Conservation (phyloP, 2,329 filamentous ascomycete species). For the Fonsecaea monophora region DNA sequence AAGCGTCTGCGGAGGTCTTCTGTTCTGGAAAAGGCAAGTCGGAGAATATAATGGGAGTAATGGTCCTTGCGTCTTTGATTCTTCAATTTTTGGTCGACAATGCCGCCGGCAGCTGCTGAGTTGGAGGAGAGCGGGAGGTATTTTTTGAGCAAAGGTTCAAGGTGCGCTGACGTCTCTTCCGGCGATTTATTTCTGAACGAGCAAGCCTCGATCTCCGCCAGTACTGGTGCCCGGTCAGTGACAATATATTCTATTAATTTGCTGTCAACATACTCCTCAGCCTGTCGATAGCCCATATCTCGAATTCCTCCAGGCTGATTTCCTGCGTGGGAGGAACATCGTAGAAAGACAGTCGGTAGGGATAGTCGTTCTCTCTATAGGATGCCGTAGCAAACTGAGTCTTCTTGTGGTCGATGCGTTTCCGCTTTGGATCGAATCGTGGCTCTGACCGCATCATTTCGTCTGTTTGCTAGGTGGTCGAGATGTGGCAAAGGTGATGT, state of each 20-base stretch:
- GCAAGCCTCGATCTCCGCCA: constrained; percentile 76
- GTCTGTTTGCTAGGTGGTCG: not conserved
- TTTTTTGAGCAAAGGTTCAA: constrained; percentile 86
- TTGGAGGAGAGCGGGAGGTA: constrained; percentile 81
- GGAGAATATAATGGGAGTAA: constrained; percentile 96
- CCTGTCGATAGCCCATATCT: constrained; percentile 97
- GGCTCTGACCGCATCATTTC: constrained; percentile 55
- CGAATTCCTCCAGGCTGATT: constrained; percentile 95
- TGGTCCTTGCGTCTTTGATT: constrained; percentile 90
- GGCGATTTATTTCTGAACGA: constrained; percentile 88
- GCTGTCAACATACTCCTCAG: constrained; percentile 69
- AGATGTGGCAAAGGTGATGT: constrained; percentile 1
- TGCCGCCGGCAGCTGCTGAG: constrained; percentile 63
- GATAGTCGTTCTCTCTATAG: constrained; percentile 80
- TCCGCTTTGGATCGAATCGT: constrained; percentile 70
- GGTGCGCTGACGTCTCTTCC: constrained; percentile 81
- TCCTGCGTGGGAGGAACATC: constrained; percentile 85
- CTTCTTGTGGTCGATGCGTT: constrained; percentile 80
- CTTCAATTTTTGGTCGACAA: constrained; percentile 61
- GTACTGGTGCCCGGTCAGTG: constrained; percentile 41
- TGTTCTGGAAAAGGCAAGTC: constrained; percentile 88
- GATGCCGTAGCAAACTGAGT: constrained; percentile 80
- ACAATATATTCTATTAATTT: constrained; percentile 15
- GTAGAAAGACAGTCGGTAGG: constrained; percentile 91
- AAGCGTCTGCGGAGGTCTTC: constrained; percentile 90